A percentile compares a stretch with the other conserved stretches of the same genome.
These are phyloP conservation scores for Lepiota venenata DNA, from an alignment of 768 basidiomycete species.

Conservation along the genomic window DNA sequence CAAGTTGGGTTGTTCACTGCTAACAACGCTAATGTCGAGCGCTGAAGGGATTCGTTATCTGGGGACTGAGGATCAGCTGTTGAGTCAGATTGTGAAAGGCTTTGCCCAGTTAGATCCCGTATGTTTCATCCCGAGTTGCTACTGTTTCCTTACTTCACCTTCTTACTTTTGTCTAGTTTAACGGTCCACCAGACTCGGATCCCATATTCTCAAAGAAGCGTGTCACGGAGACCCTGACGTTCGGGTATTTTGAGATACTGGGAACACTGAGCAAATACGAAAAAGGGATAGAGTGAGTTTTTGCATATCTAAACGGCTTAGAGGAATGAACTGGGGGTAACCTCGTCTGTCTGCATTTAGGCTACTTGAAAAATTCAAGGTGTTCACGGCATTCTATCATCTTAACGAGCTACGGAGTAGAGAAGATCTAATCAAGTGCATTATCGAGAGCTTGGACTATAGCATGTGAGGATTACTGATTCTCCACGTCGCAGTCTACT, in stretches of 20 bases:
- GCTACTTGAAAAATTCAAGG: slow-evolving; percentile 84
- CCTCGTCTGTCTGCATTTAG: slow-evolving; percentile 35
- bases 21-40: slow-evolving; percentile 81
- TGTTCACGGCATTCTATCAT: slow-evolving; percentile 96
- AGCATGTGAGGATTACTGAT: slow-evolving; percentile 55
- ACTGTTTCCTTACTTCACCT: background rate
- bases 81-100: slow-evolving; percentile 79
- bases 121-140: slow-evolving; percentile 20
- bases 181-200: slow-evolving; percentile 67
- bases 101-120: slow-evolving; percentile 95
- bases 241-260: slow-evolving; percentile 94
- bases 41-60: slow-evolving; percentile 84
- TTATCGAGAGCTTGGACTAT: slow-evolving; percentile 92
- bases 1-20: slow-evolving; percentile 73
- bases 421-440: slow-evolving; percentile 88
- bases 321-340: background rate
- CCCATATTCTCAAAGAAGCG: slow-evolving; percentile 84
- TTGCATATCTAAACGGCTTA: background rate
- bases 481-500: slow-evolving; percentile 1
- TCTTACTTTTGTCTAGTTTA: slow-evolving; percentile 45
- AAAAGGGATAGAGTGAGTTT: slow-evolving; percentile 82
- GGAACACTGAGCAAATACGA: slow-evolving; percentile 85
- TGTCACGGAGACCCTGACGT: slow-evolving; percentile 78
- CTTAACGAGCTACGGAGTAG: slow-evolving; percentile 86
- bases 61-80: slow-evolving; percentile 75